Conservation (phyloP, 805 yeast species). For the Lachancea fermentati region DNA sequence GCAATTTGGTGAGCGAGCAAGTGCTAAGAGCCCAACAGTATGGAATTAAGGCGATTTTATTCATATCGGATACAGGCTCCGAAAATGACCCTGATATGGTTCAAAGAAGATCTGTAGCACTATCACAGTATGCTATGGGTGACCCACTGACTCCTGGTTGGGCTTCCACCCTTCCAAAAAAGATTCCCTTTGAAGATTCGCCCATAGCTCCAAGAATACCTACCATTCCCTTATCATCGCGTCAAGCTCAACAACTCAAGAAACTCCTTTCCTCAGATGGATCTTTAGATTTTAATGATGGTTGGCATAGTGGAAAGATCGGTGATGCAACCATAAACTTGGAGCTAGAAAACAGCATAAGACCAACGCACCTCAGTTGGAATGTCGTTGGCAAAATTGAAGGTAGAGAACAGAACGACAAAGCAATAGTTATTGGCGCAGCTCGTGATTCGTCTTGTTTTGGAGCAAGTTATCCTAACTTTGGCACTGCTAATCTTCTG, state of each 20-base stretch:
- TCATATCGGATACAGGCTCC: slow-evolving; percentile 45
- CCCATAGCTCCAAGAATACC: slow-evolving; percentile 64
- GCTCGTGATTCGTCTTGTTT: slow-evolving; percentile 69
- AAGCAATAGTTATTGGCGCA: slow-evolving; percentile 75
- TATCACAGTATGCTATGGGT: slow-evolving; percentile 61
- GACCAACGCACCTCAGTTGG: slow-evolving; percentile 63
- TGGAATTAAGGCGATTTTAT: slow-evolving; percentile 63
- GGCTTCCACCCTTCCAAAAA: slow-evolving; percentile 41
- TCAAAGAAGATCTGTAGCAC: slow-evolving; percentile 45
- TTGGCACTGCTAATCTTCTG: slow-evolving; percentile 68
- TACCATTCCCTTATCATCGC: slow-evolving; percentile 69
- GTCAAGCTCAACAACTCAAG: slow-evolving; percentile 49
- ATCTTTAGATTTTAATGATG: slow-evolving; percentile 19
- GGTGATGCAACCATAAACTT: slow-evolving; percentile 24
- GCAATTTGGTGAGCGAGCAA: slow-evolving; percentile 45
- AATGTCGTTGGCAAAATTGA: slow-evolving; percentile 71
- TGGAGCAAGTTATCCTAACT: slow-evolving; percentile 68
- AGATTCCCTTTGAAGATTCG: slow-evolving; percentile 42
- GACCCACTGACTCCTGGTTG: slow-evolving; percentile 79
- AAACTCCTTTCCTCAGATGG: slow-evolving; percentile 24
- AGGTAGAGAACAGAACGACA: slow-evolving; percentile 74
- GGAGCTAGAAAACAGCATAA: slow-evolving; percentile 38
- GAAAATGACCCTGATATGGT: slow-evolving; percentile 31
- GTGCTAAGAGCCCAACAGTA: slow-evolving; percentile 46
- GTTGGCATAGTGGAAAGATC: slow-evolving; percentile 18